Percentiles rank a stretch among this genome's conserved stretches.
These are phyloP conservation scores for Aureobasidium sp. DNA, from an alignment of 2,329 filamentous ascomycete genomes.

Conservation along the genomic window DNA sequence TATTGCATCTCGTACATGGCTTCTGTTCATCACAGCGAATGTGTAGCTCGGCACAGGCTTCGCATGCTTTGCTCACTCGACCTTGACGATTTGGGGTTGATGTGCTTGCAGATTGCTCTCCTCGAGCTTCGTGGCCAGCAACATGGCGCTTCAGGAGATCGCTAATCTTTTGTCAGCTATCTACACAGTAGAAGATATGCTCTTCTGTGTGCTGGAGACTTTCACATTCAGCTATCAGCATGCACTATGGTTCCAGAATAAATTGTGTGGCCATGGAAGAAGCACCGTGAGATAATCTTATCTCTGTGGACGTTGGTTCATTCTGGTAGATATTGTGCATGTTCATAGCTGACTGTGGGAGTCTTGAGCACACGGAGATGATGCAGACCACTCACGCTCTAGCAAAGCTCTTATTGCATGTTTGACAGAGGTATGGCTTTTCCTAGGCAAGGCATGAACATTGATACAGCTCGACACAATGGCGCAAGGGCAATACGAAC, in stretches of 20 bases:
- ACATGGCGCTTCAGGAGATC: constrained; percentile 48
- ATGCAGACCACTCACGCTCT: constrained; percentile 30
- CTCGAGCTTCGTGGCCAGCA: constrained; percentile 36
- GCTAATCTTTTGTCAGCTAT: constrained; percentile 19
- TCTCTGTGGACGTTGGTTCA: background rate
- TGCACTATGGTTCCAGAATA: too few species aligned
- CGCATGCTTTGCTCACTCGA: constrained; percentile 45
- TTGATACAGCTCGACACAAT: background rate
- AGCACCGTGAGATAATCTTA: too few species aligned
- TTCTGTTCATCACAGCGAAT: constrained; percentile 49
- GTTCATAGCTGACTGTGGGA: constrained; percentile 17
- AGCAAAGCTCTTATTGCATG: constrained; percentile 41
- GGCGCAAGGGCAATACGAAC: constrained; percentile 5
- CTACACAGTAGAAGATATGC: background rate
- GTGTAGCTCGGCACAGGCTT: constrained; percentile 45
- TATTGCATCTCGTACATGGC: constrained; percentile 46
- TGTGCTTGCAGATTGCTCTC: constrained; percentile 27
- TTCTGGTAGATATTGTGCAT: background rate
- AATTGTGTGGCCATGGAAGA: too few species aligned
- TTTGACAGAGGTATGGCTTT: constrained; percentile 39
- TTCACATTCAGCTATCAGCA: too few species aligned
- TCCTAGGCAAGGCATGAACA: constrained; percentile 25
- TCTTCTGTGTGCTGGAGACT: too few species aligned
- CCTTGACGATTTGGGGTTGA: constrained; percentile 28
- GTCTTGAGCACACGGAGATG: constrained; percentile 29